Evolutionary conservation across 495 filamentous ascomycete species (phyloP), one percentile per base, ranked within the genome.

Genomic region (Penicillium dipodomyicola): DNA sequence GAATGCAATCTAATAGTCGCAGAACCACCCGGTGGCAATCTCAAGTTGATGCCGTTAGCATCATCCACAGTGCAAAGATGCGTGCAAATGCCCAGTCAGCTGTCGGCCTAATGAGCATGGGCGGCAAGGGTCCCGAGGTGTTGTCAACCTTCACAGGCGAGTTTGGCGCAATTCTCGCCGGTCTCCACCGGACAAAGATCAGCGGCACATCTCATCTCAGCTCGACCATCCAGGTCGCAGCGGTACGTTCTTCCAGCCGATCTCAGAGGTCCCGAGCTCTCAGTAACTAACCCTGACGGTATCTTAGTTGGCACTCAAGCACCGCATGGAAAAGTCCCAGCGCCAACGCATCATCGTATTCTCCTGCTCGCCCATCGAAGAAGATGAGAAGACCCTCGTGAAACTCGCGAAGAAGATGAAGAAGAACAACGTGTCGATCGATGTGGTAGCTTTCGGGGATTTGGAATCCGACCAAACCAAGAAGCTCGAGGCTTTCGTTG

Each of bases 51-150:
- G 92, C 93, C 45, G 90, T 96, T 64, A 91, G 88, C 69, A 87
- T 97, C 71, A 87, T 97, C 69, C 97, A 96, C 79, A 89, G 87
- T 61, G 87, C 87, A 65, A 96, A 97, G 75, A 96, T 92, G 60
- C 85, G 91, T 75, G 88, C 84, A 71, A 96, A 99, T 73, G 89
- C 94, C 22, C 94, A 99, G 76, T 96, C 92, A 12, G 93, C 91
- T 22, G 95, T 97, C 52, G 94, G 94, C 57, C 80, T 99, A 48
- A 96, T 99, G 92, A 96, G 90, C 72, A 97, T 97, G 92, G 94
- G 90, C 56, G 94, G 94, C 64, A 93, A 92, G 66, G 91, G 92
- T 12, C 94, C 94, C 41, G 95, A 99, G 76, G 92, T 97, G 54
- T 82, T 97, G 39, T 93, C 94, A 25, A 99, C 95, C 20, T 81